phyloP scores from a whole-genome alignment of 129 eudicot genomes.

The Helianthus tuberosus region DNA sequence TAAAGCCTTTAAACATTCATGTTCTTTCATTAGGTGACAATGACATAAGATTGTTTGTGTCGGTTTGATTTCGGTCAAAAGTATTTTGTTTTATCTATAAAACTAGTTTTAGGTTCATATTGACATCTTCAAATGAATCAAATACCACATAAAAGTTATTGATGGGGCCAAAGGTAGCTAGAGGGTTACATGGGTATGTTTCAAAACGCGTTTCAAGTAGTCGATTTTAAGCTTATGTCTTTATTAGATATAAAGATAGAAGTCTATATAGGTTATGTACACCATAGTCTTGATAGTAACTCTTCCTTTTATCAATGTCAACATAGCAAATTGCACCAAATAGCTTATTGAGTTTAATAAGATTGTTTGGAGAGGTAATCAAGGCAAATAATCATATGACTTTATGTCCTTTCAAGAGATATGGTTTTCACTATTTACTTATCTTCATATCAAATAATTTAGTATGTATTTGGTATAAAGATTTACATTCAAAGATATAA shows the following conservation, averaged over 20 bases:
- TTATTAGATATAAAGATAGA: background rate
- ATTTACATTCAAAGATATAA: too few species aligned
- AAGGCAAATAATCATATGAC: background rate
- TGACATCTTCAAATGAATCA: background rate
- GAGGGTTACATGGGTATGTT: background rate
- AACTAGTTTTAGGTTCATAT: conserved; percentile 1
- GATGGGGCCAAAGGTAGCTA: conserved; percentile 15
- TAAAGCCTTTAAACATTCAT: conserved; percentile 35
- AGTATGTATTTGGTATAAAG: too few species aligned
- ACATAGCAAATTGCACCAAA: background rate
- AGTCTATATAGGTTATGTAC: background rate
- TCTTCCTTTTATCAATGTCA: background rate
- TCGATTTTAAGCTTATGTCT: background rate
- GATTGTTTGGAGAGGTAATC: background rate
- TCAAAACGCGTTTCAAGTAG: background rate
- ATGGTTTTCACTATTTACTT: too few species aligned
- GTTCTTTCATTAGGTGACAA: conserved; percentile 37
- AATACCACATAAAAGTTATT: background rate
- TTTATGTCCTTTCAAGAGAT: too few species aligned
- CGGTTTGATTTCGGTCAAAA: conserved; percentile 32
- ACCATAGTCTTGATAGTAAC: background rate
- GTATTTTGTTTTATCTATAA: conserved; percentile 11
- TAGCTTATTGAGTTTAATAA: background rate
- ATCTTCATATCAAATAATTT: too few species aligned
- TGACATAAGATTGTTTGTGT: conserved; percentile 31